phyloP scores from a whole-genome alignment of 768 basidiomycete genomes.

The Pholiota molesta region DNA sequence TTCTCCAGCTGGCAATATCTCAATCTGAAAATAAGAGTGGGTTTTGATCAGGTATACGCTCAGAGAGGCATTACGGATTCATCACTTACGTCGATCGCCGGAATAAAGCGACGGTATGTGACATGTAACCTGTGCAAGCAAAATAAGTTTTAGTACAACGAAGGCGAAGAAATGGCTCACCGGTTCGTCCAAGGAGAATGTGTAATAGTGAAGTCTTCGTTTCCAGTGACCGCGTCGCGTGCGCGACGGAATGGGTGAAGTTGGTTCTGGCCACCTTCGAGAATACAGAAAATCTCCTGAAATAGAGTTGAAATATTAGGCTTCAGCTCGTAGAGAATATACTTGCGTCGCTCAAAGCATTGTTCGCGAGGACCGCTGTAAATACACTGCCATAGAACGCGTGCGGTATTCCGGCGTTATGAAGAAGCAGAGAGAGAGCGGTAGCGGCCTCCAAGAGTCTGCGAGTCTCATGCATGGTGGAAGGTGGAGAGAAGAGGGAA shows the following conservation, averaged over 20 bases:
- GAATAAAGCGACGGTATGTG: constrained; percentile 76
- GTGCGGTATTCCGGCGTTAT: constrained; percentile 62
- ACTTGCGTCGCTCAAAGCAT: constrained; percentile 67
- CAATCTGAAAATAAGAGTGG: constrained; percentile 53
- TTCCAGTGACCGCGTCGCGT: constrained; percentile 71
- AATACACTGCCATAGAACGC: constrained; percentile 82
- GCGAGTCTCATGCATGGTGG: constrained; percentile 66
- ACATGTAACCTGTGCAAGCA: constrained; percentile 60
- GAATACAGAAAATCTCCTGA: constrained; percentile 86
- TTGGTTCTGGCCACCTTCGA: constrained; percentile 66
- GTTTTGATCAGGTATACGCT: constrained; percentile 13
- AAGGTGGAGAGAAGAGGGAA: constrained; percentile 23
- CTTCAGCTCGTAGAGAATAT: constrained; percentile 5
- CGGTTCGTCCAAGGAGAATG: constrained; percentile 88
- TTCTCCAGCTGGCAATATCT: constrained; percentile 82
- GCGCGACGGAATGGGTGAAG: constrained; percentile 79
- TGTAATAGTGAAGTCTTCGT: constrained; percentile 64
- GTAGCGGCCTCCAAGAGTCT: constrained; percentile 79
- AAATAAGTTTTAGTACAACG: not conserved
- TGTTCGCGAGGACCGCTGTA: constrained; percentile 69
- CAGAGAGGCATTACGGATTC: constrained; percentile 7
- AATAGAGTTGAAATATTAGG: constrained; percentile 17
- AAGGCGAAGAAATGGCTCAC: constrained; percentile 36
- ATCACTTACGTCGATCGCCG: constrained; percentile 69
- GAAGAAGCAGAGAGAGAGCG: constrained; percentile 70